Base-by-base conservation (phyloP, 164 flowering plant genomes). In the Platanus orientalis region DNA sequence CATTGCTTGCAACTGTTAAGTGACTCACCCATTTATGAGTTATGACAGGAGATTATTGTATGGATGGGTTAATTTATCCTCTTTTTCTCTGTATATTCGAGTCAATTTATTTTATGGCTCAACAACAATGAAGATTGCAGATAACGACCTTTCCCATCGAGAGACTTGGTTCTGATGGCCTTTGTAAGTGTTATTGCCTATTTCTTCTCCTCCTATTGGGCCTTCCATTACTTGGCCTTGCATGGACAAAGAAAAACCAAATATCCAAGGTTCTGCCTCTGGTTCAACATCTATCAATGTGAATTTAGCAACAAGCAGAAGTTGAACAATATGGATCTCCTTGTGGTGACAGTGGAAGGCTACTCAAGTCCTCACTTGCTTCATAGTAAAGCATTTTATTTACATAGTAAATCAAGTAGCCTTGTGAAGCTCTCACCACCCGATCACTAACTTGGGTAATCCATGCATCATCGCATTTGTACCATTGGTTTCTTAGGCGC, bases 381-480 rank as follows among this genome's bases (percentile, higher is more conserved):
- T 69, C 76, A 56, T 63, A 28, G 64, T 72, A 69, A 34, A 76
- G 72, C 69, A 28, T 66, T 61, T 78, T 81, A 71, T 82, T 87
- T 20, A 80, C 81, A 62, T 86, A 86, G 59, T 79, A 83, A 50
- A 86, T 55, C 87, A 86, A 72, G 60, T 86, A 84, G 54, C 83
- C 74, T 71, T 86, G 84, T 16, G 81, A 76, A 60, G 85, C 84
- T 67, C 88, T 71, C 39, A 86, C 92, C 1, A 66, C 57, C 44
- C 55, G 65, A 32, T 86, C 88, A 39, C 84, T 83, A 32, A 81
- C 92, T 59, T 82, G 80, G 9, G 77, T 78, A 23, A 86, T 75
- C 92, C 92, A 86, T 30, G 88, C 85, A 78, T 86, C 88, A 57
- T 86, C 88, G 54, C 88, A 86, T 67, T 77, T 84, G 78, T 86